Evolutionary conservation across 805 yeast species (phyloP), one percentile per base, ranked within the genome.

Genomic region (Nakazawaea wyomingensis): DNA sequence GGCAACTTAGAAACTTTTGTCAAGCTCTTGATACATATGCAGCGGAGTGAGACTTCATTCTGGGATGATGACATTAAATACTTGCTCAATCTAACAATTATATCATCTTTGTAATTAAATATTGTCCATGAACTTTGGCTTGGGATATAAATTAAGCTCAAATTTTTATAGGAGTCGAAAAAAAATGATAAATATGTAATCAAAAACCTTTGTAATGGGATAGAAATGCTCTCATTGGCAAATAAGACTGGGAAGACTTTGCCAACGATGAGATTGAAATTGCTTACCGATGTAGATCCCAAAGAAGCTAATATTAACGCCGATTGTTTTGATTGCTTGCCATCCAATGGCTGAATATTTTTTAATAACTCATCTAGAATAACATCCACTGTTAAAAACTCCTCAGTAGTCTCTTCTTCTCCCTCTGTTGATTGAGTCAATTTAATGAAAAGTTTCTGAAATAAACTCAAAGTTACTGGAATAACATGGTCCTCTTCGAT

Each of bases 21-120:
- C 39, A 88, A 68, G 35, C 84, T 85, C 42, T 76, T 76, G 22
- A 85, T 65, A 1, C 93, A 76, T 32, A 82, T 64, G 21, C 83
- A 71, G 53, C 88, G 72, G 44, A 88, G 67, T 1, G 89, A 76
- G 9, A 80, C 80, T 53, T 86, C 96, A 24, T 76, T 63, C 27
- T 70, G 72, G 0, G 95, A 78, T 0, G 85, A 72, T 0, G 83
- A 72, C 56, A 82, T 75, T 38, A 90, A 66, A 4, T 86, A 71
- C 54, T 77, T 81, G n/a, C 89, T 79, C 50, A 87, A 59, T 34
- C 82, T 65, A 42, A 80, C 76, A 24, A 89, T 61, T 13, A 90
- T 65, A 31, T 79, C 79, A 53, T 89, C 96, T 48, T 84, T 80
- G 57, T 64, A 74, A 6, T 57, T 50, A 13, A 60, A 50, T 40